Evolutionary conservation across 1,284 basidiomycete genomes (phyloP).

Genomic region (Crepidotus sp.): DNA sequence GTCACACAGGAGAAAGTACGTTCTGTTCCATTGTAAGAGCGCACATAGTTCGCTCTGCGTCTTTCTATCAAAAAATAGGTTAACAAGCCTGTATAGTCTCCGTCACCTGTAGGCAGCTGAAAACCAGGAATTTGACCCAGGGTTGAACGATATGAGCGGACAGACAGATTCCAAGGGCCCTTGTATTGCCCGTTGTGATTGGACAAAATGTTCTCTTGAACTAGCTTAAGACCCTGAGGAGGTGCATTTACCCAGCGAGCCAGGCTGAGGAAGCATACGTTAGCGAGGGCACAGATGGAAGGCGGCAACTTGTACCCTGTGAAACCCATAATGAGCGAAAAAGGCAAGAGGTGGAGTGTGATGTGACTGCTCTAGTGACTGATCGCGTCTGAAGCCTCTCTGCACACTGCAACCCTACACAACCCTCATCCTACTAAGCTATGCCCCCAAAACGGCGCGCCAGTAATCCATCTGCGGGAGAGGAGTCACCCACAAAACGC

Average conservation of each 20-base stretch:
- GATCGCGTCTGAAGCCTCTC: conserved; percentile 12
- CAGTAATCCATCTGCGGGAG: conserved; percentile 14
- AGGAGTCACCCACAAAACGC: conserved; percentile 23
- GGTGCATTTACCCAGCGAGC: conserved; percentile 77
- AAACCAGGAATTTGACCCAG: conserved; percentile 44
- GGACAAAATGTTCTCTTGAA: conserved; percentile 54
- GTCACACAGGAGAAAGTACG: conserved; percentile 19
- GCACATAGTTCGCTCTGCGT: conserved; percentile 43
- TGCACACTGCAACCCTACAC: background rate
- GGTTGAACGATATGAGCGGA: conserved; percentile 65
- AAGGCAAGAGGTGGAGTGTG: no score
- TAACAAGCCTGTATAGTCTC: no score
- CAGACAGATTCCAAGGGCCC: conserved; percentile 58
- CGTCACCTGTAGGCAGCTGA: conserved; percentile 20
- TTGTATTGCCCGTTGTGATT: conserved; percentile 58
- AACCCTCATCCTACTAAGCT: no score
- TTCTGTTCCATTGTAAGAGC: conserved; percentile 68
- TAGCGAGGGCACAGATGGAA: no score
- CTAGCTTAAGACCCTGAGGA: conserved; percentile 54
- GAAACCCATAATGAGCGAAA: conserved; percentile 61
- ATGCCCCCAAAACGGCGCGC: conserved; percentile 48
- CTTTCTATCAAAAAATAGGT: no score
- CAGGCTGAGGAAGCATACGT: no score
- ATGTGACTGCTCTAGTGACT: no score
- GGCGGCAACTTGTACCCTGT: no score